These are phyloP conservation scores for Tetradesmus obliquus DNA, from an alignment of 139 green algal species.

Conservation along the genomic window DNA sequence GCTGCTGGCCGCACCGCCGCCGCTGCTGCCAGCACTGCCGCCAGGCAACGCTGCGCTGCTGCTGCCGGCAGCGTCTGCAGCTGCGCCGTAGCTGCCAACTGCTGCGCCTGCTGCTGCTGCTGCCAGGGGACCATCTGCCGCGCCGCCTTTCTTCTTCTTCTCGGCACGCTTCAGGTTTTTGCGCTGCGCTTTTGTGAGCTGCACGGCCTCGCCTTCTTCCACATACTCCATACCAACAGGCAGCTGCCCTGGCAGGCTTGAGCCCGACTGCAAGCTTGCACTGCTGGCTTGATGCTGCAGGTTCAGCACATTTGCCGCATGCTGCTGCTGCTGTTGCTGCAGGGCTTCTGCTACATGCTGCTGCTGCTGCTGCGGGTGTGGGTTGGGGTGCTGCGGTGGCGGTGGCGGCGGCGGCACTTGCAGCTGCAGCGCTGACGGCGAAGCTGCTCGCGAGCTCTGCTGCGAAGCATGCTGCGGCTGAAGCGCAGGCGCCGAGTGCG, in stretches of 20 bases:
- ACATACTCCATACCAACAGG: conserved; percentile 48
- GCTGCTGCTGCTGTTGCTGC: conserved; percentile 24
- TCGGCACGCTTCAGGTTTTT: conserved; percentile 81
- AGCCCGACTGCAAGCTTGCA: not conserved
- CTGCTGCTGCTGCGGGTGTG: not conserved
- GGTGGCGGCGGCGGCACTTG: not conserved
- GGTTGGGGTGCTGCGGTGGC: not conserved
- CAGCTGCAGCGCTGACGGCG: conserved; percentile 13
- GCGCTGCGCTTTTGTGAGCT: conserved; percentile 73
- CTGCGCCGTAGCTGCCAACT: not conserved
- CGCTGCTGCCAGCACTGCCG: conserved; percentile 4
- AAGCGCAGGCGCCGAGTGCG: not conserved
- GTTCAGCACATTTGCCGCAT: not conserved
- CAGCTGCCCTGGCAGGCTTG: not conserved
- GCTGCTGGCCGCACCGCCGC: conserved; percentile 1
- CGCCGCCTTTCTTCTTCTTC: conserved; percentile 61
- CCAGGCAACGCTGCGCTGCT: not conserved
- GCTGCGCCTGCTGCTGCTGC: not conserved
- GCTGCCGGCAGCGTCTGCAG: not conserved
- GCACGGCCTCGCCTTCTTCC: conserved; percentile 42
- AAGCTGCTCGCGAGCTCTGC: not conserved
- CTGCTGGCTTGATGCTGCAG: not conserved
- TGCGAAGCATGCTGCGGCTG: not conserved
- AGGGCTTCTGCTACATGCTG: not conserved
- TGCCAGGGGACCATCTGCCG: not conserved